Evolutionary conservation across 2,329 filamentous ascomycete species (phyloP), one percentile per base, ranked within the genome.

Genomic region (Cercospora berteroae): DNA sequence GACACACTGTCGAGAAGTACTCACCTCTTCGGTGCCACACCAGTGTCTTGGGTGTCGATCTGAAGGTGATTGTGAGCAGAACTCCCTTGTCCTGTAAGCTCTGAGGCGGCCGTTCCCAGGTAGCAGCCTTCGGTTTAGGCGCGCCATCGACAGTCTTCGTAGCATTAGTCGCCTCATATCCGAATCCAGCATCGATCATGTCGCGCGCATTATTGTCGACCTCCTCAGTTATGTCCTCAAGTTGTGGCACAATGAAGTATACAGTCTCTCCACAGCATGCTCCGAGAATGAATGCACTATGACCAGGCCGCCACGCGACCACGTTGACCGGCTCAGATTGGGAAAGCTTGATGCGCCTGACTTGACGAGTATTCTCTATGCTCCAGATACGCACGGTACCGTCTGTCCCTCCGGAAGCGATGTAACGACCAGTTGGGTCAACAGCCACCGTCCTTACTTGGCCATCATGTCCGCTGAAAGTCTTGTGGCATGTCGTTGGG

Each of bases 1-100:
- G 93, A 60, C 93, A 96, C 23, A 97, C 93, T 0, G 94, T 96
- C 72, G 92, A 90, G 76, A 99, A 90, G 82, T 97, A 97, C 78
- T 98, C 94, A 73, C 95, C 95, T 68, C 92, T 89, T 67, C 94
- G 87, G 81, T 99, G 96, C 93, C 94, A 99, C 77, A 89, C 90
- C 74, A 99, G 88, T 13, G 92, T 90, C 82, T 97, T 98, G 76
- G 97, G 88, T 4, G 73, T 70, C 6, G 72, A 71, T 64, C 74
- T 88, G 12, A 97, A 90, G 6, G 92, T 93, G 65, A 92, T 87
- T 75, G 92, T 90, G 67, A 96, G 86, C 48, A 94, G 84, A 2
- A 97, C 90, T 57, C 94, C 91, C 67, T 90, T 87, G 63, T 91
- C 89, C 74, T 93, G 89, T 3, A 97, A 86, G 57, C 87, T 85